Conservation (phyloP, 139 green algal genomes). For the Micractinium sp. region DNA sequence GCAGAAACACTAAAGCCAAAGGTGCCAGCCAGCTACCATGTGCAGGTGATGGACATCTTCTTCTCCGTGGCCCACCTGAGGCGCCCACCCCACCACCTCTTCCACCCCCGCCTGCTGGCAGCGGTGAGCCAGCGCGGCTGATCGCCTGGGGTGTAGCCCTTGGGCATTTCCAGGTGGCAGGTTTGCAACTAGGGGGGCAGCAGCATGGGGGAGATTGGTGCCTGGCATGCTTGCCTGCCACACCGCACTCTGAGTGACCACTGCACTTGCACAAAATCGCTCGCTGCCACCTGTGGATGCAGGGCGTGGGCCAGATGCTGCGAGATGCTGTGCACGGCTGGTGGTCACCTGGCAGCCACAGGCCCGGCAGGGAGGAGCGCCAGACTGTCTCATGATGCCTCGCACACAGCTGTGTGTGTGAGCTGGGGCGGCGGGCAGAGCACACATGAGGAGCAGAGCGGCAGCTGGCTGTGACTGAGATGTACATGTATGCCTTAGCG, state of each 20-base stretch:
- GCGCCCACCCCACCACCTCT: slow-evolving; percentile 9
- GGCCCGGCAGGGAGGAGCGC: not conserved
- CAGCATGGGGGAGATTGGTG: not conserved
- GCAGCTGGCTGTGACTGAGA: no score
- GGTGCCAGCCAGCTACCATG: no score
- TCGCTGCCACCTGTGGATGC: not conserved
- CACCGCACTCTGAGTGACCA: no score
- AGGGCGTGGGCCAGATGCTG: not conserved
- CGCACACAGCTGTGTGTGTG: no score
- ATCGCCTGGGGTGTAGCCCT: no score
- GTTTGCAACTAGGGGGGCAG: no score
- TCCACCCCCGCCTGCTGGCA: slow-evolving; percentile 22
- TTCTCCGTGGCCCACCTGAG: slow-evolving; percentile 12
- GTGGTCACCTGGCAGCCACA: not conserved
- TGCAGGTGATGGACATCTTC: slow-evolving; percentile 10
- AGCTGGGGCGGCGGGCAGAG: no score
- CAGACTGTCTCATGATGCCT: not conserved
- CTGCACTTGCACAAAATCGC: no score
- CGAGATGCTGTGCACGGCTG: not conserved
- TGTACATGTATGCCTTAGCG: no score
- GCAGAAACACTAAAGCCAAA: no score
- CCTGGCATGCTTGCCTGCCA: not conserved
- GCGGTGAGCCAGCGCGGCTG: not conserved
- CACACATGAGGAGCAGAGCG: no score
- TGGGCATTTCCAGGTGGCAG: no score